These are phyloP conservation scores for Auxenochlorella pyrenoidosa DNA, from an alignment of 139 green algal genomes.

Conservation along the genomic window DNA sequence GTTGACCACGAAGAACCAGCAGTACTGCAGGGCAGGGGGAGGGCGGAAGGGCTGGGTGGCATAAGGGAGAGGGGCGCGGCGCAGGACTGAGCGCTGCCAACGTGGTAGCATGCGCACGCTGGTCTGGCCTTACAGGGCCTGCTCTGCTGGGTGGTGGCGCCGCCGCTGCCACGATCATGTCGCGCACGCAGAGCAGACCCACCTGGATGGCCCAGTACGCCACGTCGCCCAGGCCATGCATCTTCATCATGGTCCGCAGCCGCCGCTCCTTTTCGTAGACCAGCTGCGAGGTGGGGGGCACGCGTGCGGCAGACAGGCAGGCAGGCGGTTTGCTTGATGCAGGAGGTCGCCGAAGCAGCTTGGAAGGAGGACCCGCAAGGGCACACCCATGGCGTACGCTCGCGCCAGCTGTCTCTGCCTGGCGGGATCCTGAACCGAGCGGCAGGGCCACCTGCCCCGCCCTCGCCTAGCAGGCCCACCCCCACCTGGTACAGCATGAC, in stretches of 20 bases:
- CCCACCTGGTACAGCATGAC: conserved; percentile 57
- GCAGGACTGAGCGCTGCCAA: neutral
- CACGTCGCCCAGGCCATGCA: conserved; percentile 88
- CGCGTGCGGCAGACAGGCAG: too few species aligned
- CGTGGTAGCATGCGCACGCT: neutral
- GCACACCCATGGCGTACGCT: too few species aligned
- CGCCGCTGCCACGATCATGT: too few species aligned
- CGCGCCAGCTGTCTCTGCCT: too few species aligned
- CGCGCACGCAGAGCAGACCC: neutral
- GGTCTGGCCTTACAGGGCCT: neutral
- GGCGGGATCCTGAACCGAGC: too few species aligned
- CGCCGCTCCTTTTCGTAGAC: conserved; percentile 75
- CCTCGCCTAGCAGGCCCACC: too few species aligned
- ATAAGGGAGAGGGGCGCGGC: neutral
- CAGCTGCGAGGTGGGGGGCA: conserved; percentile 13
- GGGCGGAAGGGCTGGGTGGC: too few species aligned
- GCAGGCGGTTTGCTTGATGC: too few species aligned
- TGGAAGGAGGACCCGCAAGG: too few species aligned
- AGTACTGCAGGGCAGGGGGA: conserved; percentile 65
- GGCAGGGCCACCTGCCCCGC: too few species aligned
- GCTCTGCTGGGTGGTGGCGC: too few species aligned
- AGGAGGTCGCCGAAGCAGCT: too few species aligned
- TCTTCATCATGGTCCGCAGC: conserved; percentile 53
- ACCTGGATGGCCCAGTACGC: conserved; percentile 56
- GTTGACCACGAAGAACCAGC: conserved; percentile 82